phyloP scores from a whole-genome alignment of 805 yeast species.

The Lipomyces yamadae region DNA sequence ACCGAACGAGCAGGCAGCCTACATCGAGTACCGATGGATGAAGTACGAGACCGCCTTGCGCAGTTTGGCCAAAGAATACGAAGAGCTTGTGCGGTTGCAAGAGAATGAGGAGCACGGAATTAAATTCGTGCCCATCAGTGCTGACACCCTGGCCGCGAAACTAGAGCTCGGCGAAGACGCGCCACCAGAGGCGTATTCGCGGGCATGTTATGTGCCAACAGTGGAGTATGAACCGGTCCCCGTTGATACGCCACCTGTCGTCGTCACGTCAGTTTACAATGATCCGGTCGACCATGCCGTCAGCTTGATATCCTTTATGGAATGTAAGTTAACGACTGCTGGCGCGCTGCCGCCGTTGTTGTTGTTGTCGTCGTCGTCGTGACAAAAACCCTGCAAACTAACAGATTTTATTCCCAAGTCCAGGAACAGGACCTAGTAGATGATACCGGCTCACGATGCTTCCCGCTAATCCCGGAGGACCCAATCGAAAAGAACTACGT shows the following conservation, averaged over 20 bases:
- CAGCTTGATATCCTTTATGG: slow-evolving; percentile 1
- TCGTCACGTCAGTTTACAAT: background rate
- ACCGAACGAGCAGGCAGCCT: background rate
- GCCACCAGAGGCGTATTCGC: background rate
- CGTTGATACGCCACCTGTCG: background rate
- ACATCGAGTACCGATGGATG: slow-evolving; percentile 2
- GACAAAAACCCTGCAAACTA: background rate
- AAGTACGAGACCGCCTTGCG: slow-evolving; percentile 1
- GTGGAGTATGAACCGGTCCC: background rate
- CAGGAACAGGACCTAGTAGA: slow-evolving; percentile 1
- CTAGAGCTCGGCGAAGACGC: background rate
- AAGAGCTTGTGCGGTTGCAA: background rate
- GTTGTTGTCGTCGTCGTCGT: too few species aligned
- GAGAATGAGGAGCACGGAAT: background rate
- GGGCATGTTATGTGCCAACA: background rate
- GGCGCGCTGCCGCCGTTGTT: background rate
- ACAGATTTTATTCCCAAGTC: background rate
- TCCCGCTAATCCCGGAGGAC: slow-evolving; percentile 2
- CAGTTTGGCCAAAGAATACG: background rate
- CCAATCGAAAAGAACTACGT: background rate
- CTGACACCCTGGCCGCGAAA: background rate
- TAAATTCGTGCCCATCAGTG: background rate
- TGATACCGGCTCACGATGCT: background rate
- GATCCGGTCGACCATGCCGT: background rate
- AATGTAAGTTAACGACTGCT: background rate